Conservation (phyloP, 345 rosid genomes). For the Punica granatum region DNA sequence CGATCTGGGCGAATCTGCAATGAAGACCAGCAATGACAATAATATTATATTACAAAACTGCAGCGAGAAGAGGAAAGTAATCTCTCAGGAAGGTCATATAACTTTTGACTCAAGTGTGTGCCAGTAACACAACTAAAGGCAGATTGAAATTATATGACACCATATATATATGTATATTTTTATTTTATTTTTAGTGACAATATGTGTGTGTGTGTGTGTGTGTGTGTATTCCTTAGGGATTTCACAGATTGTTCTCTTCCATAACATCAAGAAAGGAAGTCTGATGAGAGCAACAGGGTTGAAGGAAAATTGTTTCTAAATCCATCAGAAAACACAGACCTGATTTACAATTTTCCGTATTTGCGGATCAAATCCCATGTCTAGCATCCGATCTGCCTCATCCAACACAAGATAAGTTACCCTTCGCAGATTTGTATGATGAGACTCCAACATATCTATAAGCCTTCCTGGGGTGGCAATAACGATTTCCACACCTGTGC, state of each 20-base stretch:
- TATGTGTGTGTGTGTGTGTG: too few species aligned
- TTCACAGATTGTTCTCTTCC: not conserved
- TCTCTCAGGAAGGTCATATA: not conserved
- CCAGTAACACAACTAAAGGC: too few species aligned
- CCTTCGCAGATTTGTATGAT: constrained; percentile 85
- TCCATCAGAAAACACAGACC: constrained; percentile 24
- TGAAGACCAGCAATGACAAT: not conserved
- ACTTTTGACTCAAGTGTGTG: not conserved
- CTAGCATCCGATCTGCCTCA: constrained; percentile 99
- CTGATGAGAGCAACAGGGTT: not conserved
- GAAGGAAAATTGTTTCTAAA: not conserved
- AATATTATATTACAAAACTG: not conserved
- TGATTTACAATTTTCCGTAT: constrained; percentile 84
- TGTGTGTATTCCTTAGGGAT: not conserved
- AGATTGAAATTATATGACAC: too few species aligned
- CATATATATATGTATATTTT: too few species aligned
- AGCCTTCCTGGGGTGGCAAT: constrained; percentile 99
- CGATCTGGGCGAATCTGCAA: constrained; percentile 93
- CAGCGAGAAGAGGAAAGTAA: not conserved
- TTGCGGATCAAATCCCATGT: constrained; percentile 99
- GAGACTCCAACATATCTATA: constrained; percentile 97
- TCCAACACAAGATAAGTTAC: constrained; percentile 97
- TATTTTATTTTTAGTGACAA: too few species aligned
- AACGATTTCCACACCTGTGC: constrained; percentile 85
- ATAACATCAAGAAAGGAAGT: not conserved